A percentile compares a stretch with the other conserved stretches of the same genome.
These are phyloP conservation scores for Rhodotorula babjevae DNA, from an alignment of 768 basidiomycete species.

Conservation along the genomic window DNA sequence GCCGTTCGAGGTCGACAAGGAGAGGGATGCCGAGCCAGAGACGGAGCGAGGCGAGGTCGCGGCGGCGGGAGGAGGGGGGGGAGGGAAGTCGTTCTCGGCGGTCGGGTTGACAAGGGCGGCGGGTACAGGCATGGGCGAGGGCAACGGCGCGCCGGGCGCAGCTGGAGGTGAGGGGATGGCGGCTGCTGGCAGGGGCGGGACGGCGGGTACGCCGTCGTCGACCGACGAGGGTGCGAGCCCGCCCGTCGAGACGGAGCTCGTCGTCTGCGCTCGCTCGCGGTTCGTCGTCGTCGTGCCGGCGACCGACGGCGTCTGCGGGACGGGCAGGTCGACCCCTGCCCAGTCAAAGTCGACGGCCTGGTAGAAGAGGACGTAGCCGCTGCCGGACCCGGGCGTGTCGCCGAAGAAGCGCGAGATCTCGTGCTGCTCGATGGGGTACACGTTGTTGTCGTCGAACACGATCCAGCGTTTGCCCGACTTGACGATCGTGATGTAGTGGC, in stretches of 20 bases:
- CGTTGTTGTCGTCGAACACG: conserved; percentile 91
- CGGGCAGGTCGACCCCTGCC: conserved; percentile 9
- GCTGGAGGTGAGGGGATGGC: neutral
- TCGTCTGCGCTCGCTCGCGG: conserved; percentile 5
- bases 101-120: conserved; percentile 11
- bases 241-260: conserved; percentile 24
- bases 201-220: conserved; percentile 10
- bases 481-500: conserved; percentile 94
- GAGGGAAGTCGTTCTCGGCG: neutral
- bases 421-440: conserved; percentile 76
- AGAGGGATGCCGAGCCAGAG: neutral
- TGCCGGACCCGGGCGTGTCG: conserved; percentile 65
- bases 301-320: neutral
- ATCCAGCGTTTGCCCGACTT: conserved; percentile 76
- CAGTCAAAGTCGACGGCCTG: conserved; percentile 66
- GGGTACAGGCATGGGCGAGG: neutral
- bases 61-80: neutral
- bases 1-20: neutral
- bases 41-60: neutral
- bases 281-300: neutral
- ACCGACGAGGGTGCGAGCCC: neutral
- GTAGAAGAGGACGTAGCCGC: conserved; percentile 95
- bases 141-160: neutral
- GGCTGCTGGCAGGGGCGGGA: conserved; percentile 24
- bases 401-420: conserved; percentile 95